Conservation (phyloP, 148 eudicot genomes). For the Amaranthus cruentus region DNA sequence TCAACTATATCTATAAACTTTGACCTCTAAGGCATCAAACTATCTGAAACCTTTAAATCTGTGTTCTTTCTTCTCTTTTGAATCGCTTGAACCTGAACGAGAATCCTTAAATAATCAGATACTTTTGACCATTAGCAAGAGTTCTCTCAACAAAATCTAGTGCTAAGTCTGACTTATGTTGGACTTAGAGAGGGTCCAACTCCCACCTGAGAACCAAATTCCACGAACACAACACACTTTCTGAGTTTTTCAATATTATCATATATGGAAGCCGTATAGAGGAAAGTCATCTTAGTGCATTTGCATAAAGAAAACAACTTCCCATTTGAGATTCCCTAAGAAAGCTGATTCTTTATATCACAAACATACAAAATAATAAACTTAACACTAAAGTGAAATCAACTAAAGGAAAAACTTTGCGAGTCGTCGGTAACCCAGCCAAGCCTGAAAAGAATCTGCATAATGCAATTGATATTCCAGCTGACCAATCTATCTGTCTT, state of each 20-base stretch:
- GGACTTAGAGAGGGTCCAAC: slow-evolving; percentile 24
- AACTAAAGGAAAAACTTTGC: slow-evolving; percentile 5
- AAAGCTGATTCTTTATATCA: slow-evolving; percentile 27
- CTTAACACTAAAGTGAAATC: slow-evolving; percentile 1
- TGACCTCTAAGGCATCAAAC: neutral
- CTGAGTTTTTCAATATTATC: slow-evolving; percentile 29
- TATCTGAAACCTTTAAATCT: neutral
- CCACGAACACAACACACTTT: slow-evolving; percentile 22
- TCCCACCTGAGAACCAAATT: slow-evolving; percentile 33
- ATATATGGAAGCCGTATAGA: slow-evolving; percentile 22
- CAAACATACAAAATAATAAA: slow-evolving; percentile 19
- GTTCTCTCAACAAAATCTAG: slow-evolving; percentile 11
- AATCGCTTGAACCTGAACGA: slow-evolving; percentile 1
- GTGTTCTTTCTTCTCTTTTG: neutral
- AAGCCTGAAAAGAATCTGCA: slow-evolving; percentile 24
- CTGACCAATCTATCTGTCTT: slow-evolving; percentile 24
- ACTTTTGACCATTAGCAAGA: slow-evolving; percentile 9
- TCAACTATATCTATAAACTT: too few relatives aligned
- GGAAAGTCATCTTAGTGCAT: slow-evolving; percentile 25
- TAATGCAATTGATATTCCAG: slow-evolving; percentile 28
- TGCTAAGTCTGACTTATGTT: slow-evolving; percentile 23
- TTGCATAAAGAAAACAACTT: slow-evolving; percentile 22
- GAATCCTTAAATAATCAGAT: neutral
- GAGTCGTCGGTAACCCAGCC: slow-evolving; percentile 19
- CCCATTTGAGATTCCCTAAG: slow-evolving; percentile 19